phyloP scores from a whole-genome alignment of 805 yeast species.

The Nakazawaea siamensis region DNA sequence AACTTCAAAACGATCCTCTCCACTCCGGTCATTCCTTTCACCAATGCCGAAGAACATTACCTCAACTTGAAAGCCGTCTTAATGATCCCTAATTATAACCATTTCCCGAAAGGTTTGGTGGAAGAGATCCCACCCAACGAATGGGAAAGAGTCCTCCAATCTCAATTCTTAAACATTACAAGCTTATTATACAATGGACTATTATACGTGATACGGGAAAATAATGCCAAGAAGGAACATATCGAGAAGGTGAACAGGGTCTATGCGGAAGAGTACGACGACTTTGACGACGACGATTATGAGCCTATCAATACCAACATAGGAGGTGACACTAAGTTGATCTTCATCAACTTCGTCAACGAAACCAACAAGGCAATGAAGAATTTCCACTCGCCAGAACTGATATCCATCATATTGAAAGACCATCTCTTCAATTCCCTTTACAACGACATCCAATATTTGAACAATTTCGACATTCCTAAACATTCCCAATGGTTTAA shows the following conservation, averaged over 20 bases:
- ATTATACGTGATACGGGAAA: constrained; percentile 19
- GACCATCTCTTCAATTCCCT: constrained; percentile 1
- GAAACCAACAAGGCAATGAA: constrained; percentile 1
- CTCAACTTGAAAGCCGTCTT: constrained; percentile 58
- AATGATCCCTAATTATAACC: constrained; percentile 51
- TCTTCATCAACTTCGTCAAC: constrained; percentile 20
- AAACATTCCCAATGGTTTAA: neutral
- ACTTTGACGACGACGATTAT: constrained; percentile 4
- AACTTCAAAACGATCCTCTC: constrained; percentile 41
- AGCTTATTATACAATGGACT: constrained; percentile 22
- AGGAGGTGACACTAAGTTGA: constrained; percentile 21
- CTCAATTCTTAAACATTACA: constrained; percentile 18
- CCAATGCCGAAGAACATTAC: constrained; percentile 46
- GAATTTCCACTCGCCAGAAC: constrained; percentile 7
- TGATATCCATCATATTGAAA: constrained; percentile 7
- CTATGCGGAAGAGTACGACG: constrained; percentile 2
- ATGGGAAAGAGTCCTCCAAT: constrained; percentile 17
- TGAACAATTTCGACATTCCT: constrained; percentile 6
- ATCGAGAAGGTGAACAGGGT: constrained; percentile 17
- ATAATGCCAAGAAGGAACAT: constrained; percentile 18
- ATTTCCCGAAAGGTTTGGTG: constrained; percentile 22
- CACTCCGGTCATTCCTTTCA: constrained; percentile 49
- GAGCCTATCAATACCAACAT: constrained; percentile 3
- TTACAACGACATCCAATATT: constrained; percentile 4
- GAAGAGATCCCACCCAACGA: constrained; percentile 21